Percentiles rank a stretch among this genome's conserved stretches.
Evolutionary conservation across 805 yeast species (phyloP).

Genomic region (Saturnispora mendoncae): DNA sequence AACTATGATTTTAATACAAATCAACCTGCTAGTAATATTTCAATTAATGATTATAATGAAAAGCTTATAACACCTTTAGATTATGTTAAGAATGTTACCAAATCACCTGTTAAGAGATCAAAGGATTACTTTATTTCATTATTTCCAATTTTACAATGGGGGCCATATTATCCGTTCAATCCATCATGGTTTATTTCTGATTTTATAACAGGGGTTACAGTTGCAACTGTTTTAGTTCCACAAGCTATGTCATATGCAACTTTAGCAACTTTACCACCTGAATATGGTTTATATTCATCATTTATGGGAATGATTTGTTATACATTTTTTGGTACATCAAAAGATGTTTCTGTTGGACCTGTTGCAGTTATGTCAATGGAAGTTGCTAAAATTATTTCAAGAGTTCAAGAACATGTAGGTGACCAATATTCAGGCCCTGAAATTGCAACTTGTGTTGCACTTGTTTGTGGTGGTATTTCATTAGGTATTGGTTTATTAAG

Average conservation of each 20-base stretch:
- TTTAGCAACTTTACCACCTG: constrained; percentile 70
- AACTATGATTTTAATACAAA: not conserved
- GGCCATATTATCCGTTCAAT: constrained; percentile 65
- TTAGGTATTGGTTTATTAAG: constrained; percentile 75
- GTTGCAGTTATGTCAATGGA: constrained; percentile 93
- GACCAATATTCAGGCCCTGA: constrained; percentile 46
- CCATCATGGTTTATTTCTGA: constrained; percentile 67
- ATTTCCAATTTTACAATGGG: constrained; percentile 81
- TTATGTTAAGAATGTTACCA: constrained; percentile 23
- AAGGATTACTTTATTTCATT: constrained; percentile 47
- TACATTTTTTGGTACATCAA: constrained; percentile 87
- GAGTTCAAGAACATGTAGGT: constrained; percentile 41
- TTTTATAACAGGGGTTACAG: constrained; percentile 85
- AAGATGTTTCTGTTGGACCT: constrained; percentile 94
- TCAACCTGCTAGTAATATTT: not conserved
- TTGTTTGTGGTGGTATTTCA: constrained; percentile 81
- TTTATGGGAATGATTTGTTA: constrained; percentile 86
- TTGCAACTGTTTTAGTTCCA: constrained; percentile 88
- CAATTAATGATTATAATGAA: constrained; percentile 18
- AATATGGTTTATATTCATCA: constrained; percentile 85
- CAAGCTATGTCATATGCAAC: constrained; percentile 94
- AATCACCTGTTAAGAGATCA: constrained; percentile 34
- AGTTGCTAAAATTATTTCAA: constrained; percentile 66
- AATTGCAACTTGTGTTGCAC: constrained; percentile 72
- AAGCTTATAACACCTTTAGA: constrained; percentile 21